phyloP scores from a whole-genome alignment of 1,139 yeast species.

The Candida sp. region DNA sequence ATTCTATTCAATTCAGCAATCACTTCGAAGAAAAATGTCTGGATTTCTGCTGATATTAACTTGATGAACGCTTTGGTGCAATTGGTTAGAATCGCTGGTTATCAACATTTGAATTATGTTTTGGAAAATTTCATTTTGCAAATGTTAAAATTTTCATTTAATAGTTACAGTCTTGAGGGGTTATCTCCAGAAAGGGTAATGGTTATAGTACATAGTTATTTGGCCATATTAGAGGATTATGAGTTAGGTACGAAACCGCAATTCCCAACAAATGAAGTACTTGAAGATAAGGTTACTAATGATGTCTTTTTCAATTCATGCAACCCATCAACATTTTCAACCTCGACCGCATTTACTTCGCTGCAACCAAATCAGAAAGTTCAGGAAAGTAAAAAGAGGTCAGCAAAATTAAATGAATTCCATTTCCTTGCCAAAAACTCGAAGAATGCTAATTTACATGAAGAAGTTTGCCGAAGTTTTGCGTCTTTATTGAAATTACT shows the following conservation, averaged over 20 bases:
- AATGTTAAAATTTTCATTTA: conserved; percentile 51
- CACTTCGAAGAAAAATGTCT: conserved; percentile 61
- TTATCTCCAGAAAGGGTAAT: conserved; percentile 68
- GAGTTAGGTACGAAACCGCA: conserved; percentile 59
- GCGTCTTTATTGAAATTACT: conserved; percentile 55
- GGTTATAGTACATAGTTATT: conserved; percentile 68
- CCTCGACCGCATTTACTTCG: neutral
- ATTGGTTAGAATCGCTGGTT: conserved; percentile 72
- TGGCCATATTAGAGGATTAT: conserved; percentile 61
- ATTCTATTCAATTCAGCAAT: conserved; percentile 42
- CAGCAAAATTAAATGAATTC: conserved; percentile 19
- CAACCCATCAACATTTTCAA: neutral
- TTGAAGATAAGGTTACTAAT: conserved; percentile 13
- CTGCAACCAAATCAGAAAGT: neutral
- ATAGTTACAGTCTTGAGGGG: conserved; percentile 56
- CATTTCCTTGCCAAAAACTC: conserved; percentile 38
- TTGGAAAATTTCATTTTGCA: conserved; percentile 75
- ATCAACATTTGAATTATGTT: conserved; percentile 72
- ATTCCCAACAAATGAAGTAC: conserved; percentile 68
- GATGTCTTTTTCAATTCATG: neutral
- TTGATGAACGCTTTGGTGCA: conserved; percentile 68
- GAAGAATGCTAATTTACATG: conserved; percentile 59
- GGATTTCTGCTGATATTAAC: conserved; percentile 61
- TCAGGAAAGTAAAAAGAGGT: conserved; percentile 5
- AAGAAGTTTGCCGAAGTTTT: conserved; percentile 68